A percentile compares a stretch with the other conserved stretches of the same genome.
These are phyloP conservation scores for Diaporthe citri DNA, from an alignment of 2,329 filamentous ascomycete genomes.

Conservation along the genomic window DNA sequence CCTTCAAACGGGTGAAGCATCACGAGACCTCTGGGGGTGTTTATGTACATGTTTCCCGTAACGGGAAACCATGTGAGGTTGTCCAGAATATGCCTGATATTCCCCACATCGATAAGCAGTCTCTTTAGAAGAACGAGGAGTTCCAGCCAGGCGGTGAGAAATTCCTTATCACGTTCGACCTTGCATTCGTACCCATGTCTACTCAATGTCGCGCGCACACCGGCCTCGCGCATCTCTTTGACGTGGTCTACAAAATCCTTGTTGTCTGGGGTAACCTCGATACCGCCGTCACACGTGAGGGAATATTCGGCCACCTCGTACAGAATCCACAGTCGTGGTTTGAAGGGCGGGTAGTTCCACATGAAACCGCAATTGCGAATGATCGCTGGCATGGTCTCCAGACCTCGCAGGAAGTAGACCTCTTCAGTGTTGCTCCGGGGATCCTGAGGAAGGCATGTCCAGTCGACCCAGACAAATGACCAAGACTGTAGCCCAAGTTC, in stretches of 20 bases:
- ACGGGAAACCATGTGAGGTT: background rate
- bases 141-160: background rate
- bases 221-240: background rate
- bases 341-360: background rate
- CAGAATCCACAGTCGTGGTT: background rate
- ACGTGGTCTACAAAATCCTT: background rate
- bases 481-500: background rate
- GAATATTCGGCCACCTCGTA: slow-evolving; percentile 7
- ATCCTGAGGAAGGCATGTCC: background rate
- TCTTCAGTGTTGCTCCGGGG: background rate
- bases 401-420: background rate
- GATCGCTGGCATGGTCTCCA: background rate
- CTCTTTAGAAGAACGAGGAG: background rate
- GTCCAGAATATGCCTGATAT: background rate
- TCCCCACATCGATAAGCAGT: background rate
- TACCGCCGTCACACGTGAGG: background rate
- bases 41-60: background rate
- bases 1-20: background rate
- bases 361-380: slow-evolving; percentile 7
- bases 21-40: background rate
- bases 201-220: background rate
- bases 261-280: background rate
- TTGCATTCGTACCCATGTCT: background rate
- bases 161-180: background rate
- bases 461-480: background rate